Base-by-base conservation (phyloP, 2,329 filamentous ascomycete species). In the Plectosphaerella sp. region DNA sequence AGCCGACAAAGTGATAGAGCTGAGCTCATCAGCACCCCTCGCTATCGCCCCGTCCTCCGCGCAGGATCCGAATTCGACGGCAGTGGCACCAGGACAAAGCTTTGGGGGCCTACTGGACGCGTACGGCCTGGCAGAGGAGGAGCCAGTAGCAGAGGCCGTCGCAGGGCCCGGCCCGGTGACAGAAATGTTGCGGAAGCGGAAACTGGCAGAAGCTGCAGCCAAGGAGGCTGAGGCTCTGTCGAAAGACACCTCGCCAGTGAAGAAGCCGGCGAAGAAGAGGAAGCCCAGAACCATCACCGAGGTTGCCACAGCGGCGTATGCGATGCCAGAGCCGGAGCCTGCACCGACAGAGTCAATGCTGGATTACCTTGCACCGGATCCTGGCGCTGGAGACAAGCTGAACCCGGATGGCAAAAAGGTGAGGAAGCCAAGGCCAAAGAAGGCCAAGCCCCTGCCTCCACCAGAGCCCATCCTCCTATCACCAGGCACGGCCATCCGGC, bases 281-380 rank as follows among this genome's bases (percentile, higher is more conserved):
- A 92, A 87, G 65, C 70, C 84, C 0, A 83, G 83, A 41, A 95
- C 90, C 0, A 86, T 96, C 52, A 96, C 91, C 0, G 88, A 84
- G 41, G 71, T 89, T 48, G 88, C 89, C 11, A 93, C 86, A 1
- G 86, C 88, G 12, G 82, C 83, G 5, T 94, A 92, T 62, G 64
- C 64, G 12, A 63, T 70, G 3, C 63, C 67, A 4, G 65, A 75
- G 49, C 57, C 63, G 10, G 67, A 72, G 28, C 57, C 63, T 28
- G 61, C 49, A 39, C 52, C 46, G 5, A 59, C 55, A 45, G 66
- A 64, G 10, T 67, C 72, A 10, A 59, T 82, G 33, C 59, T 77
- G 24, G 67, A 74, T 50, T 78, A 78, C 57, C 77, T 82, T 24
- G 69, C 61, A 48, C 54, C 39, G 36, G 41, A 15, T 45, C 16